These are phyloP conservation scores for Paramecium biaurelia DNA, from an alignment of 73 alveolate species.

Conservation along the genomic window DNA sequence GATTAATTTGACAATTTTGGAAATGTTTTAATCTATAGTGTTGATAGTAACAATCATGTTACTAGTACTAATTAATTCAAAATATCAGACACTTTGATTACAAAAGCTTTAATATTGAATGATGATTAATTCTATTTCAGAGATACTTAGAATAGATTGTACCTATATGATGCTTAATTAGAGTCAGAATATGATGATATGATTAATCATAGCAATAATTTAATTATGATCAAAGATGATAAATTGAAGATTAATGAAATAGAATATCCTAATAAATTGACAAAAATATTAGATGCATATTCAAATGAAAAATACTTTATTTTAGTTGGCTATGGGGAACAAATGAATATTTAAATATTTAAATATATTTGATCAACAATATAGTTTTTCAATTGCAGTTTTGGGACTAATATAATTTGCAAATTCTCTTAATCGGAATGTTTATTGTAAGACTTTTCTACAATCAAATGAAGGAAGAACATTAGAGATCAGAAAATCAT, in stretches of 20 bases:
- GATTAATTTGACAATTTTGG: constrained; percentile 14
- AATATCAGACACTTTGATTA: neutral
- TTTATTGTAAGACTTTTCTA: neutral
- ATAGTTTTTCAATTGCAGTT: neutral
- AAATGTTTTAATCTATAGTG: neutral
- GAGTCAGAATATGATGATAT: constrained; percentile 2
- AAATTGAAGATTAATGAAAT: neutral
- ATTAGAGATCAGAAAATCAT: constrained; percentile 17
- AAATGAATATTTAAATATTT: neutral
- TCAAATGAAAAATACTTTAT: neutral
- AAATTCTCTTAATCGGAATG: constrained; percentile 15
- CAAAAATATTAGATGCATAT: neutral
- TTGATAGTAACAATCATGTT: neutral
- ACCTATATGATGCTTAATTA: neutral
- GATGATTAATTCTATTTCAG: neutral
- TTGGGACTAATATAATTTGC: neutral
- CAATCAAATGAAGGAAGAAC: constrained; percentile 43
- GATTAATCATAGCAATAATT: neutral
- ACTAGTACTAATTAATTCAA: neutral
- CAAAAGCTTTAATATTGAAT: neutral
- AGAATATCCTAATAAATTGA: neutral
- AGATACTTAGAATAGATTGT: neutral
- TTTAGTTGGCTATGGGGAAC: neutral
- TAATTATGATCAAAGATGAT: neutral
- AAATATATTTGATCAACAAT: constrained; percentile 18